Conservation (phyloP, 164 flowering plant species). For the Sedum album region DNA sequence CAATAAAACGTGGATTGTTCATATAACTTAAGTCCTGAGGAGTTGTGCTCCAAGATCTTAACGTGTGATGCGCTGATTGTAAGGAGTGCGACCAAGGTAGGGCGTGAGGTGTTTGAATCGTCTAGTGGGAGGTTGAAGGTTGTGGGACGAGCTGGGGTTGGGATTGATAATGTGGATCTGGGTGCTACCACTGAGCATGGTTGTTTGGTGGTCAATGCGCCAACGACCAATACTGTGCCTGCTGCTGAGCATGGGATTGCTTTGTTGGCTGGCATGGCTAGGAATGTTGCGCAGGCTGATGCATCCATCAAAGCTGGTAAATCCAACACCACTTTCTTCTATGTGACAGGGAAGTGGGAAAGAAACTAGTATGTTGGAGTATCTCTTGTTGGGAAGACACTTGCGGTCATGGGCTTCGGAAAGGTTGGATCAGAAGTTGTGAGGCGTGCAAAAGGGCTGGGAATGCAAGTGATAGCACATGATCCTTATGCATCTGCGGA, state of each 20-base stretch:
- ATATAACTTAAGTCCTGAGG: conserved; percentile 61
- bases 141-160: conserved; percentile 85
- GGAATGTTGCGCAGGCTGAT: conserved; percentile 78
- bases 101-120: too few species aligned
- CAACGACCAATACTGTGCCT: conserved; percentile 70
- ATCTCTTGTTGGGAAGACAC: too few species aligned
- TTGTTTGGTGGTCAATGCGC: too few species aligned
- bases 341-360: conserved; percentile 53
- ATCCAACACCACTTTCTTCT: not conserved
- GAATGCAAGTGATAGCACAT: too few species aligned
- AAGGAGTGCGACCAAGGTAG: conserved; percentile 75
- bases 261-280: conserved; percentile 62
- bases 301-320: conserved; percentile 74
- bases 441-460: too few species aligned
- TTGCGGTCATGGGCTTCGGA: too few species aligned
- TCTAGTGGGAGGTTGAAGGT: conserved; percentile 73
- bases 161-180: too few species aligned
- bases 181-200: too few species aligned
- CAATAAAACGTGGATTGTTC: conserved; percentile 85
- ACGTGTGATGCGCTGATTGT: conserved; percentile 86
- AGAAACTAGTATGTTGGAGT: conserved; percentile 80
- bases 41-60: conserved; percentile 84
- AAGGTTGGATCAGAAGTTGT: too few species aligned
- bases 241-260: conserved; percentile 91
- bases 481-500: too few species aligned